phyloP scores from a whole-genome alignment of 2,329 filamentous ascomycete genomes.

The Lithohypha guttulata region DNA sequence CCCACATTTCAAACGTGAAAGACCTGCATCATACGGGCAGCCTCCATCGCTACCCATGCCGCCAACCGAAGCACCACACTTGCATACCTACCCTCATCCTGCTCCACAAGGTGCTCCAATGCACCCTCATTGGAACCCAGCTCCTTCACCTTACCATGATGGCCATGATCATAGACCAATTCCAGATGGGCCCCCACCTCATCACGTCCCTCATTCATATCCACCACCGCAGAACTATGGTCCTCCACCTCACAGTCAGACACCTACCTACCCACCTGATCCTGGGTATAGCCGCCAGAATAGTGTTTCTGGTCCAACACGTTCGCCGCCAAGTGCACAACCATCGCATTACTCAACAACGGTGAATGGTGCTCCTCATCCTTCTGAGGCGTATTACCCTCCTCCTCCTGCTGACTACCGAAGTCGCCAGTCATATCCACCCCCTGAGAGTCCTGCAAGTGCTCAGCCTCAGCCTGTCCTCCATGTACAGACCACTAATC shows the following conservation, averaged over 20 bases:
- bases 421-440: slow-evolving; percentile 18
- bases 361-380: slow-evolving; percentile 16
- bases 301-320: slow-evolving; percentile 19
- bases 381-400: slow-evolving; percentile 14
- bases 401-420: slow-evolving; percentile 18
- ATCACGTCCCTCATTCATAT: slow-evolving; percentile 15
- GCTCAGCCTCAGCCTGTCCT: slow-evolving; percentile 17
- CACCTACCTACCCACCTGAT: slow-evolving; percentile 15
- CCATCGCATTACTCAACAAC: slow-evolving; percentile 18
- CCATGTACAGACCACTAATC: slow-evolving; percentile 17
- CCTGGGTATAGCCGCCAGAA: slow-evolving; percentile 19
- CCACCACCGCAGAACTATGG: slow-evolving; percentile 10
- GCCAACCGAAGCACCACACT: slow-evolving; percentile 20
- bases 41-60: slow-evolving; percentile 18
- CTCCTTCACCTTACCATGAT: slow-evolving; percentile 21
- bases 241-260: slow-evolving; percentile 15
- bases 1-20: slow-evolving; percentile 18
- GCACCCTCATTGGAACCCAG: slow-evolving; percentile 18
- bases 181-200: slow-evolving; percentile 13
- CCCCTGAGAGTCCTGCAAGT: slow-evolving; percentile 17
- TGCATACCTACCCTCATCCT: slow-evolving; percentile 18
- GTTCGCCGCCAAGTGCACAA: slow-evolving; percentile 19
- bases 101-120: slow-evolving; percentile 14
- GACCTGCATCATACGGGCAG: slow-evolving; percentile 16
- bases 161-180: slow-evolving; percentile 17